These are phyloP conservation scores for Sphenostylis stenocarpa DNA, from an alignment of 306 rosid species.

Conservation along the genomic window DNA sequence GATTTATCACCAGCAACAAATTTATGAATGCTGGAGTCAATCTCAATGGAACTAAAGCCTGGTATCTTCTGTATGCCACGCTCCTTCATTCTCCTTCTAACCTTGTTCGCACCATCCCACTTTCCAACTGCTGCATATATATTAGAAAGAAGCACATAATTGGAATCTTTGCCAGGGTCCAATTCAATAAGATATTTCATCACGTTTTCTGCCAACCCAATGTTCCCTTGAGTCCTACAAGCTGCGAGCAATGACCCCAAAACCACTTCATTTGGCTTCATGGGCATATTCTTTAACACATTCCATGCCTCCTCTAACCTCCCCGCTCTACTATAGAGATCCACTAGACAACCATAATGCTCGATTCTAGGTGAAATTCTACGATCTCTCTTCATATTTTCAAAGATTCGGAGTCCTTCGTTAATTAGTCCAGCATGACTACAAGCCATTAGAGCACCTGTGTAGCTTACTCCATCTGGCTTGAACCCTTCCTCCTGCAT, in stretches of 20 bases:
- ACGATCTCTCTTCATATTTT: slow-evolving; percentile 54
- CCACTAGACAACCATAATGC: slow-evolving; percentile 89
- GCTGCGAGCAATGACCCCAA: slow-evolving; percentile 91
- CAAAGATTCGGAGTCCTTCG: slow-evolving; percentile 63
- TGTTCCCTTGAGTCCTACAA: slow-evolving; percentile 69
- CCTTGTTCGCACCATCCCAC: slow-evolving; percentile 80
- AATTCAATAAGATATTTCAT: slow-evolving; percentile 54
- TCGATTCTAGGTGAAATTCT: slow-evolving; percentile 64
- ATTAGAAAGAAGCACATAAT: slow-evolving; percentile 83
- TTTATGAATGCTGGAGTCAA: slow-evolving; percentile 68
- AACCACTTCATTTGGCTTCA: slow-evolving; percentile 87
- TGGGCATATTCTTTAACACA: slow-evolving; percentile 66
- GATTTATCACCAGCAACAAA: slow-evolving; percentile 76
- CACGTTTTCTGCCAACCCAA: slow-evolving; percentile 73
- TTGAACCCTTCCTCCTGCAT: slow-evolving; percentile 75
- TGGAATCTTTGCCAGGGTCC: slow-evolving; percentile 71
- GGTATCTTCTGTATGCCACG: slow-evolving; percentile 72
- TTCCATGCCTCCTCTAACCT: slow-evolving; percentile 70
- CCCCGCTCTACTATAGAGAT: slow-evolving; percentile 85
- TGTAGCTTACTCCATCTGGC: slow-evolving; percentile 78
- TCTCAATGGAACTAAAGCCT: slow-evolving; percentile 76
- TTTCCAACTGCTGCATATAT: slow-evolving; percentile 73
- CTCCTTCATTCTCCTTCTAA: slow-evolving; percentile 69
- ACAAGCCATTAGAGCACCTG: slow-evolving; percentile 85
- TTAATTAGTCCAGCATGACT: slow-evolving; percentile 80